These are phyloP conservation scores for Cyberlindnera bimundalis DNA, from an alignment of 805 yeast genomes.

Conservation along the genomic window DNA sequence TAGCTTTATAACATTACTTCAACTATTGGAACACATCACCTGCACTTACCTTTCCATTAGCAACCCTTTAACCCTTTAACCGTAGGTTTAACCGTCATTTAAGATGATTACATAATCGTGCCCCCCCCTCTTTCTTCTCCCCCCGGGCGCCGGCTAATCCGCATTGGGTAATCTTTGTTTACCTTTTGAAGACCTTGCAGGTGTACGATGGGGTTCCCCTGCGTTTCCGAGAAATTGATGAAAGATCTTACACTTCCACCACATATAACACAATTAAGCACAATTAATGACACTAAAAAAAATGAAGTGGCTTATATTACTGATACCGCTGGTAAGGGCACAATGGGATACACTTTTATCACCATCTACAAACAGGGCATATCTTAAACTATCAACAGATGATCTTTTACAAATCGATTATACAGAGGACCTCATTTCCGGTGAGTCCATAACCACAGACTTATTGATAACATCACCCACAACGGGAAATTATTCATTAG, in stretches of 20 bases:
- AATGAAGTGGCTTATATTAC: background rate
- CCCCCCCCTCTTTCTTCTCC: too few species aligned
- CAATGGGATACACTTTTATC: conserved; percentile 24
- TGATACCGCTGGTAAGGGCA: conserved; percentile 1
- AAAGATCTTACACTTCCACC: too few species aligned
- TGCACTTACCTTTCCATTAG: too few species aligned
- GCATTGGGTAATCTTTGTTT: conserved; percentile 16
- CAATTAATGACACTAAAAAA: background rate
- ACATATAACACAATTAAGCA: too few species aligned
- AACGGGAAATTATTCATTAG: conserved; percentile 20
- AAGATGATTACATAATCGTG: background rate
- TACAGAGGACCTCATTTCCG: conserved; percentile 1
- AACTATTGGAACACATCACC: too few species aligned
- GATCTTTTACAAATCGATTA: conserved; percentile 19
- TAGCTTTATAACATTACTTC: too few species aligned
- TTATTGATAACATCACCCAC: conserved; percentile 19
- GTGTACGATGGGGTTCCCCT: background rate
- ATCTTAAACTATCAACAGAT: conserved; percentile 21
- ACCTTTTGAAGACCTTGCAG: conserved; percentile 11
- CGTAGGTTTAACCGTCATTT: background rate
- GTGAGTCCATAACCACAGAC: conserved; percentile 1
- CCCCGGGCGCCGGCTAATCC: too few species aligned
- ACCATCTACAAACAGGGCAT: conserved; percentile 17
- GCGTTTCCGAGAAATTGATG: too few species aligned
- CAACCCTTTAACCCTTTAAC: too few species aligned